phyloP scores from a whole-genome alignment of 495 filamentous ascomycete genomes.

The Aspergillus funiculosus region DNA sequence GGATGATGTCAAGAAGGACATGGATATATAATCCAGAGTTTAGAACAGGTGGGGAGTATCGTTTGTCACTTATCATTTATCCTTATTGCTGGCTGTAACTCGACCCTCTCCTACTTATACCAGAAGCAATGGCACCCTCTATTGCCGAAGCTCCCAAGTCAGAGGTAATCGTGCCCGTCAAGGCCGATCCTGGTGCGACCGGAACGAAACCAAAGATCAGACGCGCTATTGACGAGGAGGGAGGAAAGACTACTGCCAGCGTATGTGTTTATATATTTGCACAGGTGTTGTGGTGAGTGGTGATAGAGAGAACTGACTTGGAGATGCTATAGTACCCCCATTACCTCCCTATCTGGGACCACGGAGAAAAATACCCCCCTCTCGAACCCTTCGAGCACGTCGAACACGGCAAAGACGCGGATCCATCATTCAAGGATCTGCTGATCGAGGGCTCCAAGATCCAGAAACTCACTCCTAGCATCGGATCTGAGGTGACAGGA shows the following conservation, averaged over 20 bases:
- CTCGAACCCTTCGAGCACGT: slow-evolving; percentile 63
- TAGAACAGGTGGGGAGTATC: too few species aligned
- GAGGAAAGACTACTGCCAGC: slow-evolving; percentile 7
- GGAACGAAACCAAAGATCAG: slow-evolving; percentile 1
- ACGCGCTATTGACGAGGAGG: slow-evolving; percentile 8
- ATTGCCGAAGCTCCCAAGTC: slow-evolving; percentile 1
- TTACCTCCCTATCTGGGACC: slow-evolving; percentile 10
- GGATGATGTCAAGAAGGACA: too few species aligned
- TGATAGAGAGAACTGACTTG: too few species aligned
- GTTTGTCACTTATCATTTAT: too few species aligned
- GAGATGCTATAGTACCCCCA: slow-evolving; percentile 11
- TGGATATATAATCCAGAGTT: too few species aligned
- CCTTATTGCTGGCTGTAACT: too few species aligned
- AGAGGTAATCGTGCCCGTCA: slow-evolving; percentile 7
- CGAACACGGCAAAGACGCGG: slow-evolving; percentile 69
- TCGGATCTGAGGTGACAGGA: slow-evolving; percentile 70
- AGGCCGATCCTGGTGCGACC: not conserved
- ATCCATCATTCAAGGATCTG: slow-evolving; percentile 61
- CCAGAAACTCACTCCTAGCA: slow-evolving; percentile 62
- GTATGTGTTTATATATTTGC: too few species aligned
- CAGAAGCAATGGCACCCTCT: slow-evolving; percentile 3
- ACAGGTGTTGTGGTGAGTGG: too few species aligned
- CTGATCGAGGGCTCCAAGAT: slow-evolving; percentile 40
- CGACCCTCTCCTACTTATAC: too few species aligned
- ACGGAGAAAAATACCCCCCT: slow-evolving; percentile 33